Base-by-base conservation (phyloP, 768 basidiomycete genomes). In the Termitomyces sp. region DNA sequence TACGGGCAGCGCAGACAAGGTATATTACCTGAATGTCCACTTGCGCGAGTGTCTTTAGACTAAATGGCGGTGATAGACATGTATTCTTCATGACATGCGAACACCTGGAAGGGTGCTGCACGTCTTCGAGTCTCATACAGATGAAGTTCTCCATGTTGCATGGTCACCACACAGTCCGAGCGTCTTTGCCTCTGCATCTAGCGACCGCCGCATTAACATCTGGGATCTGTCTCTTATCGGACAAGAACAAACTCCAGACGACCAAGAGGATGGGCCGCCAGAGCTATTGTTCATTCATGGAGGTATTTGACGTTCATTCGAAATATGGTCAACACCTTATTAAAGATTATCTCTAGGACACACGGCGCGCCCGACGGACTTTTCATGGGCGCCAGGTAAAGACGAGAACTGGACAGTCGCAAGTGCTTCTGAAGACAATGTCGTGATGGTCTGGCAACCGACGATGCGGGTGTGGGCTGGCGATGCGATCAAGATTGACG, bases 371-470 rank as follows among this genome's bases (percentile, higher is more conserved):
- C 94, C 94, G 1, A 90, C 92, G 0, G 97, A 99, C 72, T 87
- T 98, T 70, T 90, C 88, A 66, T 98, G 97, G 97, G 93, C 90
- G n/a, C 90, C 92, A 3, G 87, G 85, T 15, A 76, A 81, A 62
- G 76, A 76, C 20, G 92, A 95, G 66, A 85, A 86, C 61, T 96
- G 93, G 93, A 93, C 89, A 7, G 79, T 88, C 0, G 79, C 87
- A 5, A 94, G 85, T 61, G 84, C 90, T n/a, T 96, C 95, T 0
- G 96, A 98, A 69, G 96, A 99, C 70, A 99, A 99, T 62, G 85
- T 98, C 24, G 81, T 93, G 44, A 95, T 96, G 92, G 85, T 96
- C 5, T 99, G 97, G 97, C 92, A 94, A 68, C 95, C 96, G 16
- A 93, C 90, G 18, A 90, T 92, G 82, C 89, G 92, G 22, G 86